Evolutionary conservation across 2,329 filamentous ascomycete species (phyloP).

Genomic region (Fusarium albosuccineum): DNA sequence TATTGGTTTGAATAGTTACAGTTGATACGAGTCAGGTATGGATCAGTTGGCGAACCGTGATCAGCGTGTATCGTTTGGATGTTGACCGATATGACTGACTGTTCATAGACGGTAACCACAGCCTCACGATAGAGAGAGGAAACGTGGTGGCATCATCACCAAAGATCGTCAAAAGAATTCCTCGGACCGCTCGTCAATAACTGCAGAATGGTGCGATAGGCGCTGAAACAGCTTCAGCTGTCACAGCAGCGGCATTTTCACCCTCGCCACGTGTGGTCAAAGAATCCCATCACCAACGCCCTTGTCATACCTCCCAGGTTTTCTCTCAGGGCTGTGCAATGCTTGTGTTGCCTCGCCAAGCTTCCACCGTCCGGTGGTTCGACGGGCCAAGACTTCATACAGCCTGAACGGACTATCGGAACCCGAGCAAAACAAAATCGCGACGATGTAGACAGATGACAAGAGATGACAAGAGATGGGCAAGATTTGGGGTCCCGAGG

Average conservation of each 20-base stretch:
- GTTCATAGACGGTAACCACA: too few species aligned
- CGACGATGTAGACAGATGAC: not conserved
- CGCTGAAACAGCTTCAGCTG: not conserved
- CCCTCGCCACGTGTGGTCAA: not conserved
- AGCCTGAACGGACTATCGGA: slow-evolving; percentile 11
- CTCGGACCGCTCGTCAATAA: slow-evolving; percentile 9
- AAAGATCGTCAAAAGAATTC: not conserved
- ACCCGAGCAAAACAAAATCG: not conserved
- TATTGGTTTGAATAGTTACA: too few species aligned
- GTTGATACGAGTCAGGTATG: too few species aligned
- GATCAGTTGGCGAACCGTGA: too few species aligned
- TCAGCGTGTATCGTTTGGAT: not conserved
- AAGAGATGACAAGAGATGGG: slow-evolving; percentile 15
- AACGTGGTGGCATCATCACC: not conserved
- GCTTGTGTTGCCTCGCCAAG: not conserved
- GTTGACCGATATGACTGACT: not conserved
- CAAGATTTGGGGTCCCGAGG: not conserved
- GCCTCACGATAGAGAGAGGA: not conserved
- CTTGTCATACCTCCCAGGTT: not conserved
- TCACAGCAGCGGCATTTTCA: slow-evolving; percentile 6
- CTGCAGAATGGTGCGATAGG: slow-evolving; percentile 3
- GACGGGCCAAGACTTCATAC: not conserved
- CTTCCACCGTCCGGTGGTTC: not conserved
- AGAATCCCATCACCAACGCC: not conserved
- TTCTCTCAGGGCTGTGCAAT: too few species aligned